Base-by-base conservation (phyloP, 257 asterid species). In the Solanum commersonii region DNA sequence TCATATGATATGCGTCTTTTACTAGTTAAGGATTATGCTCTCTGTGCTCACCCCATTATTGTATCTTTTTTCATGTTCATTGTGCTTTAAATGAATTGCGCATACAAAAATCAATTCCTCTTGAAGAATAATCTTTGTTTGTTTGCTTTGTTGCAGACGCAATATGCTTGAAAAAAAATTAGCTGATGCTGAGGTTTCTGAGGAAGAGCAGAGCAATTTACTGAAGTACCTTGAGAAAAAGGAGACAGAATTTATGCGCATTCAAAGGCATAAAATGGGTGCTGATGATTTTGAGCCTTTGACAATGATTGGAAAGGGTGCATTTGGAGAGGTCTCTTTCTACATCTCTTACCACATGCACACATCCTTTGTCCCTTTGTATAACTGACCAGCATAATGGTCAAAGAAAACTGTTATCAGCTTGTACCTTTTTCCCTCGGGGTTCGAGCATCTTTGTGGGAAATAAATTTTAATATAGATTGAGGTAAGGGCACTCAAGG, bases 231-330 rank as follows among this genome's bases (percentile, higher is more conserved):
- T 96, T 42, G 99, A 96, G 94, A 96, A 93, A 84, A 96, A 95
- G 90, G 99, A 96, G 92, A 96, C 98, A 73, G 98, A 96, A 88
- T 95, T 94, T 90, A 96, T 96, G 98, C 98, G 99, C 88, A 94
- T 91, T 90, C 99, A 96, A 93, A 96, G 99, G 95, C 99, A 95
- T 92, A 96, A 96, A 93, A 95, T 96, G 98, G 98, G 99, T 49
- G 94, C 98, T 89, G 99, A 96, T 90, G 99, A 96, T 90, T 96
- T 96, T 88, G 99, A 95, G 95, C 98, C 96, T 29, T 88, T 96
- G 90, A 96, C 99, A 78, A 95, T 96, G 97, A 96, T 96, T 42
- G 98, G 98, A 56, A 95, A 95, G 95, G 99, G 99, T 88, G 98
- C 99, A 83, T 96, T 96, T 91, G 98, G 99, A 29, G 99, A 96